Conservation (phyloP, 2,329 filamentous ascomycete genomes). For the Fusarium citri region DNA sequence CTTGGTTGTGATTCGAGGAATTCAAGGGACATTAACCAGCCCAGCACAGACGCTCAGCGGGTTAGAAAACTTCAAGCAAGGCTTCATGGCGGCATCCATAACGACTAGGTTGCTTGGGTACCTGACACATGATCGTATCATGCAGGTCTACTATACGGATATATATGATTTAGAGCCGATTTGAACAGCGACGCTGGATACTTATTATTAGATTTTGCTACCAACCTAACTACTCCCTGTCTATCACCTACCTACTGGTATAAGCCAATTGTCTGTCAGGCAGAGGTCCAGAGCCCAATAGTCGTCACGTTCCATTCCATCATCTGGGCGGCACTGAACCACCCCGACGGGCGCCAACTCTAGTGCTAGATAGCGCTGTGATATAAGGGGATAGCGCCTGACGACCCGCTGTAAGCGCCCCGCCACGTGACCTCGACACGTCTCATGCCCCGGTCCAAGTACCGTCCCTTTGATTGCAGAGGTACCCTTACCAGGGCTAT, state of each 20-base stretch:
- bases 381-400: slow-evolving; percentile 39
- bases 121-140: slow-evolving; percentile 29
- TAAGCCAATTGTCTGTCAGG: slow-evolving; percentile 7
- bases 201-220: slow-evolving; percentile 7
- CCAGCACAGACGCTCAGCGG: slow-evolving; percentile 27
- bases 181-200: not conserved
- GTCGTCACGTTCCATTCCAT: slow-evolving; percentile 5
- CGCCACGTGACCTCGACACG: slow-evolving; percentile 43
- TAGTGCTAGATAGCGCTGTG: slow-evolving; percentile 44
- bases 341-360: slow-evolving; percentile 39
- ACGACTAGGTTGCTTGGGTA: slow-evolving; percentile 6
- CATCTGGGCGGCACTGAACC: slow-evolving; percentile 19
- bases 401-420: slow-evolving; percentile 34
- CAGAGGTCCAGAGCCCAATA: not conserved
- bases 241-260: not conserved
- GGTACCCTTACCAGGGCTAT: slow-evolving; percentile 39
- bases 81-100: slow-evolving; percentile 30
- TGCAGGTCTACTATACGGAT: not conserved
- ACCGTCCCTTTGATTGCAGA: slow-evolving; percentile 45
- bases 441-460: slow-evolving; percentile 43
- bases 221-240: not conserved
- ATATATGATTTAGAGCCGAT: not conserved
- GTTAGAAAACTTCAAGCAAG: slow-evolving; percentile 22
- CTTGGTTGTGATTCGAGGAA: slow-evolving; percentile 29
- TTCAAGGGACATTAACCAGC: slow-evolving; percentile 22